Percentiles rank a stretch among this genome's conserved stretches.
phyloP scores from a whole-genome alignment of 176 grass and related monocot species.

The Aegilops longissima region DNA sequence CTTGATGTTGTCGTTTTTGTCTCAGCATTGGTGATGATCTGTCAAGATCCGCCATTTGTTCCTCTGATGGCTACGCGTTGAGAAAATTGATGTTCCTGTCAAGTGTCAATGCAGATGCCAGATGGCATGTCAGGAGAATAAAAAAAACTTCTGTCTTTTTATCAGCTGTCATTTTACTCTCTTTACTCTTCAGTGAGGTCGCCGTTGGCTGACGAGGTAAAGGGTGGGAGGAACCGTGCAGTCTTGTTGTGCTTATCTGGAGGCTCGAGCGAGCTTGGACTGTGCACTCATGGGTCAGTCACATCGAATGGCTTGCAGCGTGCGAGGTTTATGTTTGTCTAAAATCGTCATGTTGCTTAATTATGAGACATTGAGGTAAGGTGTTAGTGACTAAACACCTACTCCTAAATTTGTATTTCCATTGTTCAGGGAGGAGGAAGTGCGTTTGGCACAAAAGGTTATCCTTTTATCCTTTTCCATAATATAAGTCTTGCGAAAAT shows the following conservation, averaged over 20 bases:
- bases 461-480: neutral
- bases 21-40: slow-evolving; percentile 13
- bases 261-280: neutral
- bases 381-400: neutral
- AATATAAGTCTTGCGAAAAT: neutral
- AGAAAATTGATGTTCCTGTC: slow-evolving; percentile 26
- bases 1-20: slow-evolving; percentile 27
- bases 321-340: neutral
- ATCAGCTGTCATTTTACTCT: slow-evolving; percentile 7
- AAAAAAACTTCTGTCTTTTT: slow-evolving; percentile 31
- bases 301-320: neutral
- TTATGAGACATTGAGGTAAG: neutral
- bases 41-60: slow-evolving; percentile 4
- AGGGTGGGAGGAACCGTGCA: neutral
- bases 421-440: neutral
- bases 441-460: neutral
- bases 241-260: neutral
- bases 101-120: slow-evolving; percentile 32
- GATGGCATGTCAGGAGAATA: slow-evolving; percentile 3
- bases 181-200: neutral
- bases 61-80: slow-evolving; percentile 13
- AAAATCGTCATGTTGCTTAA: neutral
- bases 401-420: neutral
- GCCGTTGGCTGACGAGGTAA: slow-evolving; percentile 6
- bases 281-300: neutral